Conservation (phyloP, 306 rosid genomes). For the Sicyos edulis region DNA sequence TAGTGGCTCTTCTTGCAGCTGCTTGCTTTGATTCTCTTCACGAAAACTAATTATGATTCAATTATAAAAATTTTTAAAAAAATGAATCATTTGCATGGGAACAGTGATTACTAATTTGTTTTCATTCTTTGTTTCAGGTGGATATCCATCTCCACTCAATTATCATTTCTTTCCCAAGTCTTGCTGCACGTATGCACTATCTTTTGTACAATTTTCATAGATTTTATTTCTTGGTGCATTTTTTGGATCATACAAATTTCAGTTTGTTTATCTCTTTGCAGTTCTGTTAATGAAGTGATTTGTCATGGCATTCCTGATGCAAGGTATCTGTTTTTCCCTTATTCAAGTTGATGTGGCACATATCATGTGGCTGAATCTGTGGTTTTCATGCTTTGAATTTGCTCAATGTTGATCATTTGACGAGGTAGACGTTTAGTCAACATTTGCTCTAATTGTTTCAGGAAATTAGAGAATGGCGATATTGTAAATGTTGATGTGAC, state of each 20-base stretch:
- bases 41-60: background rate
- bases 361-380: background rate
- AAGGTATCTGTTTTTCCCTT: slow-evolving; percentile 38
- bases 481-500: slow-evolving; percentile 82
- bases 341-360: background rate
- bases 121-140: slow-evolving; percentile 46
- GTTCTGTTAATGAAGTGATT: slow-evolving; percentile 95
- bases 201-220: slow-evolving; percentile 24
- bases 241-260: slow-evolving; percentile 17
- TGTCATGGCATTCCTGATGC: slow-evolving; percentile 99
- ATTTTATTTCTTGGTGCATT: slow-evolving; percentile 1
- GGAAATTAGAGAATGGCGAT: slow-evolving; percentile 96
- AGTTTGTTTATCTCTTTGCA: slow-evolving; percentile 31
- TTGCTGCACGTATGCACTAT: slow-evolving; percentile 98
- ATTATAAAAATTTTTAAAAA: background rate
- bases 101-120: background rate
- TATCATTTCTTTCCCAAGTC: slow-evolving; percentile 94
- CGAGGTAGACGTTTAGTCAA: slow-evolving; percentile 15
- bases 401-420: background rate
- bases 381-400: background rate
- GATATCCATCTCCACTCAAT: slow-evolving; percentile 93
- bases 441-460: slow-evolving; percentile 33
- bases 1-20: background rate
- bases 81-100: background rate
- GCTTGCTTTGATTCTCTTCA: background rate